Conservation (phyloP, 352 stramenopile species). For the Phytophthora ohioensis region DNA sequence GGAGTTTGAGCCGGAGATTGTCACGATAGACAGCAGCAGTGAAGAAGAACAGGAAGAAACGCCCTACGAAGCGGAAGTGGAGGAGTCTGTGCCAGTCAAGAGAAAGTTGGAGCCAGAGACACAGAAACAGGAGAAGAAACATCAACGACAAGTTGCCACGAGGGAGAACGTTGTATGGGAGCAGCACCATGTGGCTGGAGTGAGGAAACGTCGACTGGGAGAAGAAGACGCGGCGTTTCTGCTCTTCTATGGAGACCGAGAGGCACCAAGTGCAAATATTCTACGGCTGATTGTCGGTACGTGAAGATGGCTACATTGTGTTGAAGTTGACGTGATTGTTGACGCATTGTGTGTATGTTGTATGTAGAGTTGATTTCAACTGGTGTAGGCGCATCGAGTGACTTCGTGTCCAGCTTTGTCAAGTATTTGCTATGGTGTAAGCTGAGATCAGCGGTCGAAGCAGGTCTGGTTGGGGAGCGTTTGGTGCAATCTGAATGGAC, state of each 20-base stretch:
- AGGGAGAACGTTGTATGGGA: constrained; percentile 19
- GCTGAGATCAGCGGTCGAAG: constrained; percentile 52
- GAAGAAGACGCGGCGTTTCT: constrained; percentile 76
- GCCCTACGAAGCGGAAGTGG: constrained; percentile 22
- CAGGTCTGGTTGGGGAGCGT: constrained; percentile 45
- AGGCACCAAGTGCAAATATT: constrained; percentile 54
- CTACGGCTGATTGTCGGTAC: constrained; percentile 69
- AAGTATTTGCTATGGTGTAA: constrained; percentile 67
- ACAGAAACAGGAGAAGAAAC: constrained; percentile 23
- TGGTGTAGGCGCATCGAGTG: constrained; percentile 42
- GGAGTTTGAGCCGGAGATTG: constrained; percentile 29
- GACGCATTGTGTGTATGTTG: constrained; percentile 12
- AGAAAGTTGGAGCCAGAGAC: constrained; percentile 28
- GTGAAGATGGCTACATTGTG: constrained; percentile 18
- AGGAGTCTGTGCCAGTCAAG: constrained; percentile 39
- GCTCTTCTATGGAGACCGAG: constrained; percentile 70
- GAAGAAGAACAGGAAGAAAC: constrained; percentile 28
- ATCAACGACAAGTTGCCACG: constrained; percentile 12
- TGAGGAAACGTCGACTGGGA: constrained; percentile 49
- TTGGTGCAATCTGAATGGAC: constrained; percentile 76
- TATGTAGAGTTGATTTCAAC: constrained; percentile 62
- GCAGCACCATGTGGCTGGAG: constrained; percentile 14
- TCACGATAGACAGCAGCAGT: constrained; percentile 49
- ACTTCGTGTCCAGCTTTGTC: constrained; percentile 44
- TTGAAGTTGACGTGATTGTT: constrained; percentile 16